These are phyloP conservation scores for Hymenotorrendiella dingleyae DNA, from an alignment of 2,329 filamentous ascomycete genomes.

Conservation along the genomic window DNA sequence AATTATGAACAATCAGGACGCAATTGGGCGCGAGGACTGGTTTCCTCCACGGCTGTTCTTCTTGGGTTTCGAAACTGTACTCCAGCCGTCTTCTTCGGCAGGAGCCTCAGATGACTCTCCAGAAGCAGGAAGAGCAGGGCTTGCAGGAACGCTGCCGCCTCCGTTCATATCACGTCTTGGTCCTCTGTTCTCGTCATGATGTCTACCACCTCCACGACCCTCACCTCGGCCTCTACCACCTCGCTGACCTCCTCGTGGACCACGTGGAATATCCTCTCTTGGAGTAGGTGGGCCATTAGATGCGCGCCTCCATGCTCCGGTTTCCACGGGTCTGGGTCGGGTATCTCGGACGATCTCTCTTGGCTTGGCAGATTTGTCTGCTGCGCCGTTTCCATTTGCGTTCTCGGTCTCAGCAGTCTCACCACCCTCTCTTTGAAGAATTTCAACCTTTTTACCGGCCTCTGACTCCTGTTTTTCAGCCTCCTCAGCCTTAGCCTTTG, in stretches of 20 bases:
- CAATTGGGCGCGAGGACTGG: constrained; percentile 27
- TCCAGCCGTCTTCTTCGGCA: constrained; percentile 58
- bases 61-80: constrained; percentile 43
- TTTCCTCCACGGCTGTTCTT: constrained; percentile 33
- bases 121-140: constrained; percentile 33
- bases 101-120: constrained; percentile 30
- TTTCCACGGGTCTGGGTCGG: constrained; percentile 52
- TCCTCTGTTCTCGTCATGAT: constrained; percentile 23
- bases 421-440: constrained; percentile 26
- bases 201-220: constrained; percentile 34
- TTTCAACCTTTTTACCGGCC: constrained; percentile 28
- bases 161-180: constrained; percentile 31
- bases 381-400: constrained; percentile 34
- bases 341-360: constrained; percentile 39
- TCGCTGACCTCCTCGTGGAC: constrained; percentile 37
- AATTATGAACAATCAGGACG: constrained; percentile 23
- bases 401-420: constrained; percentile 30
- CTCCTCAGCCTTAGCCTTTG: constrained; percentile 32
- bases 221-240: constrained; percentile 35
- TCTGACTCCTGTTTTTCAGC: constrained; percentile 27
- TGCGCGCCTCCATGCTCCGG: constrained; percentile 54
- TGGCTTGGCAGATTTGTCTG: constrained; percentile 44
- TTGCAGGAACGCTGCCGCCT: constrained; percentile 40
- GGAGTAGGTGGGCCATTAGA: constrained; percentile 37
- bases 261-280: constrained; percentile 37